Base-by-base conservation (phyloP, 371 early-diverging fungal species). In the Mucor piriformis region DNA sequence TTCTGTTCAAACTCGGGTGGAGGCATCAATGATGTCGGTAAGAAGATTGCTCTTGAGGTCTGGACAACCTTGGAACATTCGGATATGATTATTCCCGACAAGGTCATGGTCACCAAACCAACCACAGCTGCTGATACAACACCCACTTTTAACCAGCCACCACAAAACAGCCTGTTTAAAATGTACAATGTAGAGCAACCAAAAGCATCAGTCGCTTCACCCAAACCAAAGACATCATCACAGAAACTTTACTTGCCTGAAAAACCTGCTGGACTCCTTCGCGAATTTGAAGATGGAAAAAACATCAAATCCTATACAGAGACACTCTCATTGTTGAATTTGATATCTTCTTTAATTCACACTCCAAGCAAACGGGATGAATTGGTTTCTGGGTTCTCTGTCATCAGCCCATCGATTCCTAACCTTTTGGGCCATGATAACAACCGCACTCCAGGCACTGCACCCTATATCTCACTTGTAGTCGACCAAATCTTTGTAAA, bases 401-500 rank as follows among this genome's bases (percentile, higher is more conserved):
- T 47, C 11, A 21, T 66, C 48, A 79, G 84, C 3, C 74, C 81
- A 0, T 80, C 89, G 3, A 68, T 87, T 6, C 86, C 86, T 10
- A 55, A 67, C 3, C 76, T 81, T 24, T 67, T 92, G 16, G 94
- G 93, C 38, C 16, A 21, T 8, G 73, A 72, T 8, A 70, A 70
- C n/a, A 76, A 87, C 54, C 86, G 91, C 40, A 63, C 79, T 23
- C 88, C 88, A 7, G 95, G 95, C 3, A 70, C 91, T 25, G 75
- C 79, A 7, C 95, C 95, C 1, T 96, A 94, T 69, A 67, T 93
- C 7, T 72, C 79, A 6, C 92, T 91, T 70, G 86, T 92, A 18
- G 61, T 95, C 21, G 94, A 95, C 42, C 78, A 83, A 40, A 84
- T 95, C 27, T 87, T 95, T 51, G 73, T 92, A 48, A 90, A 88